Conservation (phyloP, 768 basidiomycete genomes). For the Obba rivulosa region DNA sequence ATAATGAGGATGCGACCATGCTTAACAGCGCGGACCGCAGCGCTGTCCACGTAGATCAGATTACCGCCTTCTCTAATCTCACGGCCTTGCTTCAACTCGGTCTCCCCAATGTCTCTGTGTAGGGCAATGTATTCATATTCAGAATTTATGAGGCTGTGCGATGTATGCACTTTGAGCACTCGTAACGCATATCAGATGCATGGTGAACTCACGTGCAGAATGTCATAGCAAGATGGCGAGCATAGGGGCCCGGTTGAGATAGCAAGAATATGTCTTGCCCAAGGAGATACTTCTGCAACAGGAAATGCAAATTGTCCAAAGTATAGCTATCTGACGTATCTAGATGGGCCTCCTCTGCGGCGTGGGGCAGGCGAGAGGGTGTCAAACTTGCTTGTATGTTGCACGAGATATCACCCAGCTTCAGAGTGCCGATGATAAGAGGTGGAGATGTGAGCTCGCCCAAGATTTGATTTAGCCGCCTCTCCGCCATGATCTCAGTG, state of each 20-base stretch:
- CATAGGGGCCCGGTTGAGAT: conserved; percentile 65
- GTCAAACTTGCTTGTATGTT: conserved; percentile 44
- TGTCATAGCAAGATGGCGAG: conserved; percentile 54
- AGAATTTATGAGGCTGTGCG: conserved; percentile 45
- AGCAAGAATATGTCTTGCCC: conserved; percentile 65
- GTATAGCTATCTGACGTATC: conserved; percentile 50
- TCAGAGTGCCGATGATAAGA: conserved; percentile 46
- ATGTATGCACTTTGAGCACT: background rate
- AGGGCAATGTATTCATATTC: conserved; percentile 67
- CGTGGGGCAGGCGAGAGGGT: conserved; percentile 45
- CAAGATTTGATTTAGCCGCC: conserved; percentile 45
- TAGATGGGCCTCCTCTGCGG: conserved; percentile 33
- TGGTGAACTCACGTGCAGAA: conserved; percentile 44
- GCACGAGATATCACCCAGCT: conserved; percentile 51
- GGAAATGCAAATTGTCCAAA: conserved; percentile 54
- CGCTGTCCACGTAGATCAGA: conserved; percentile 62
- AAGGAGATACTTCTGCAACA: conserved; percentile 63
- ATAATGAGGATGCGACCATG: conserved; percentile 59
- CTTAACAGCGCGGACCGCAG: conserved; percentile 62
- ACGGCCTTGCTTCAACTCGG: conserved; percentile 65
- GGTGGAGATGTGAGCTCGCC: conserved; percentile 36
- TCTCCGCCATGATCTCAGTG: conserved; percentile 18
- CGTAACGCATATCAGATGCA: background rate
- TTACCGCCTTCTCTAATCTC: conserved; percentile 59
- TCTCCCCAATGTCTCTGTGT: conserved; percentile 67